A percentile compares a stretch with the other conserved stretches of the same genome.
These are phyloP conservation scores for Globisporangium apiculatum DNA, from an alignment of 352 stramenopile species.

Conservation along the genomic window DNA sequence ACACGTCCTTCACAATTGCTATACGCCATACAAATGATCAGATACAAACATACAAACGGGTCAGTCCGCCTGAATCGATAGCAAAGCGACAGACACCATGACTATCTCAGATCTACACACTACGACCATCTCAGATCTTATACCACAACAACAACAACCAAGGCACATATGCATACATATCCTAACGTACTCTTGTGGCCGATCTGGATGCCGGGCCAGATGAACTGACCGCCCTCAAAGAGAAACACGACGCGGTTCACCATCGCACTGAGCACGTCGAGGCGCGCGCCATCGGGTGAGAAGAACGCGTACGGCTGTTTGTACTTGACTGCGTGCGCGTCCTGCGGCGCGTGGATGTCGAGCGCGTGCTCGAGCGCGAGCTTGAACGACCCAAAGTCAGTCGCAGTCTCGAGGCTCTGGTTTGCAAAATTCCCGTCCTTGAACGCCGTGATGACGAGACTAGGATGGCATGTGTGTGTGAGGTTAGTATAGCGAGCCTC, in stretches of 20 bases:
- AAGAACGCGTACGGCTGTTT: constrained; percentile 71
- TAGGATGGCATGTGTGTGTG: constrained; percentile 8
- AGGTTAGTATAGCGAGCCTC: not conserved
- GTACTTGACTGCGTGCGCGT: constrained; percentile 34
- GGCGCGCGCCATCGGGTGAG: constrained; percentile 35
- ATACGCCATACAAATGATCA: too few relatives aligned
- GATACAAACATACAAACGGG: too few relatives aligned
- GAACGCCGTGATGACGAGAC: constrained; percentile 39
- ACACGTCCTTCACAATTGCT: constrained; percentile 38
- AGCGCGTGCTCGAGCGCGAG: constrained; percentile 30
- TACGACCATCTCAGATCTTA: too few relatives aligned
- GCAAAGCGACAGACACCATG: too few relatives aligned
- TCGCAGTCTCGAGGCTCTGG: constrained; percentile 23
- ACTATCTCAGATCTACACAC: too few relatives aligned
- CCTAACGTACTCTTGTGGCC: constrained; percentile 48
- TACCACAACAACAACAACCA: not conserved
- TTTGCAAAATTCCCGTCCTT: constrained; percentile 43
- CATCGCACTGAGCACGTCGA: constrained; percentile 40
- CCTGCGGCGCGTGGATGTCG: constrained; percentile 21
- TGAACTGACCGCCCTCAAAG: constrained; percentile 71
- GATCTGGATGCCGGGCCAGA: constrained; percentile 60
- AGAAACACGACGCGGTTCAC: constrained; percentile 51
- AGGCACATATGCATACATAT: not conserved
- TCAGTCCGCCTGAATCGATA: too few relatives aligned
- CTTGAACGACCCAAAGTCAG: constrained; percentile 28